Evolutionary conservation across 164 flowering plant genomes (phyloP).

Genomic region (Brasenia schreberi): DNA sequence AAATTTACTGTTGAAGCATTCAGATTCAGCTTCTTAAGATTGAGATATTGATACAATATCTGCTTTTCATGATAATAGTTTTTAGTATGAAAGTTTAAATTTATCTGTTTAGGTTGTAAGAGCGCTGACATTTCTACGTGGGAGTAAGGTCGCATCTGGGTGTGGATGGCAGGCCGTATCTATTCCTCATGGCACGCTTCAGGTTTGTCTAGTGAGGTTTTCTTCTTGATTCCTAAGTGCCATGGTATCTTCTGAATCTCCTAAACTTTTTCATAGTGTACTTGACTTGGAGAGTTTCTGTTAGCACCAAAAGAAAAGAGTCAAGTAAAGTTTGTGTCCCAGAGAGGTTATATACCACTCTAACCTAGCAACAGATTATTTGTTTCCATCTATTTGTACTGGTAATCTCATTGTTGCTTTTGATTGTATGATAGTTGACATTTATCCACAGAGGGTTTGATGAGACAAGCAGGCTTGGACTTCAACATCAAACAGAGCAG

Average conservation of each 20-base stretch:
- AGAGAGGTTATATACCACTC: not conserved
- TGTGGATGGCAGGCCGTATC: slow-evolving; percentile 55
- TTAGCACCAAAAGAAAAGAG: no score
- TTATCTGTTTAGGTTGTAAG: slow-evolving; percentile 58
- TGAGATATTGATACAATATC: no score
- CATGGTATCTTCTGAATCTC: not conserved
- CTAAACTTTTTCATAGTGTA: not conserved
- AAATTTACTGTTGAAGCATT: no score
- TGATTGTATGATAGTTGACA: slow-evolving; percentile 32
- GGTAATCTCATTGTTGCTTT: not conserved
- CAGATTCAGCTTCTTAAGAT: no score
- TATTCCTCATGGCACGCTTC: slow-evolving; percentile 97
- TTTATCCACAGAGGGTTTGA: slow-evolving; percentile 98
- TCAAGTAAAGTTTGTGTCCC: no score
- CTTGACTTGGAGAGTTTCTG: not conserved
- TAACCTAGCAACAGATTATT: no score
- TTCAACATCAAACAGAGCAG: slow-evolving; percentile 78
- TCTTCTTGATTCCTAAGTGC: not conserved
- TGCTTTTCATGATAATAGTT: no score
- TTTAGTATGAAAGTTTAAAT: not conserved
- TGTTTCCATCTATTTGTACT: no score
- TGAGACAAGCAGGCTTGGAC: slow-evolving; percentile 93
- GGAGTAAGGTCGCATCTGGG: slow-evolving; percentile 33
- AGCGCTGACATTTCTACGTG: slow-evolving; percentile 57
- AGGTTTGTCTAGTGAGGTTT: slow-evolving; percentile 60